Evolutionary conservation across 352 stramenopile genomes (phyloP).

Genomic region (Pythium aquatile): DNA sequence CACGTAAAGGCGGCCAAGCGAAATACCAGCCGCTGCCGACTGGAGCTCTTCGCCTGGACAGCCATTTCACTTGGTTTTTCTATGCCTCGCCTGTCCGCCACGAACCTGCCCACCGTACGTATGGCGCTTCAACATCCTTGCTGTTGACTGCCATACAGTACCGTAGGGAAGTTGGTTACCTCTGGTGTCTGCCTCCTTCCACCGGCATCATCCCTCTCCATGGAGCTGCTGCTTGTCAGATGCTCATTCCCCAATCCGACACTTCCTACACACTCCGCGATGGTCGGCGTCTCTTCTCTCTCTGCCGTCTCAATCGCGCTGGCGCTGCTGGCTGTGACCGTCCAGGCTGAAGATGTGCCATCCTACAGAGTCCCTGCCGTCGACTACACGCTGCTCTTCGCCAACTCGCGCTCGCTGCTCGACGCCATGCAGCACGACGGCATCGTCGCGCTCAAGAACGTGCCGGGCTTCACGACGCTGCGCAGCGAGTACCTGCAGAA

Average conservation of each 20-base stretch:
- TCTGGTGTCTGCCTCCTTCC: neutral
- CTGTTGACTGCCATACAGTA: neutral
- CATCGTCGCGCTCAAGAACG: conserved; percentile 76
- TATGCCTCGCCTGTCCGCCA: conserved; percentile 9
- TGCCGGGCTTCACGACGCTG: conserved; percentile 50
- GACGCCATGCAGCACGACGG: conserved; percentile 58
- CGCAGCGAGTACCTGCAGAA: conserved; percentile 55
- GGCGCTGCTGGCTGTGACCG: conserved; percentile 14
- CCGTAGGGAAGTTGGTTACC: neutral
- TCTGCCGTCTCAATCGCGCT: conserved; percentile 11
- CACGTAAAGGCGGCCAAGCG: conserved; percentile 1
- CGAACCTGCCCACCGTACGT: neutral
- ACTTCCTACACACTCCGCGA: neutral
- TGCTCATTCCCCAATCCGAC: neutral
- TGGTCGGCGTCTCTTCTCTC: neutral
- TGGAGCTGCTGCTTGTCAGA: neutral
- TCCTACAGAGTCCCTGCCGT: conserved; percentile 55
- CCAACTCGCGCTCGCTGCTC: conserved; percentile 35
- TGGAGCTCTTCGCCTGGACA: neutral
- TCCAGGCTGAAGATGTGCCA: conserved; percentile 26
- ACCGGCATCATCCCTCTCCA: neutral
- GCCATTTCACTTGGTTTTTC: conserved; percentile 17
- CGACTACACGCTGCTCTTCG: conserved; percentile 51
- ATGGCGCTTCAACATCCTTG: neutral
- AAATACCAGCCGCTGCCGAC: neutral